phyloP scores from a whole-genome alignment of 352 stramenopile species.

The Pythium graminicola region DNA sequence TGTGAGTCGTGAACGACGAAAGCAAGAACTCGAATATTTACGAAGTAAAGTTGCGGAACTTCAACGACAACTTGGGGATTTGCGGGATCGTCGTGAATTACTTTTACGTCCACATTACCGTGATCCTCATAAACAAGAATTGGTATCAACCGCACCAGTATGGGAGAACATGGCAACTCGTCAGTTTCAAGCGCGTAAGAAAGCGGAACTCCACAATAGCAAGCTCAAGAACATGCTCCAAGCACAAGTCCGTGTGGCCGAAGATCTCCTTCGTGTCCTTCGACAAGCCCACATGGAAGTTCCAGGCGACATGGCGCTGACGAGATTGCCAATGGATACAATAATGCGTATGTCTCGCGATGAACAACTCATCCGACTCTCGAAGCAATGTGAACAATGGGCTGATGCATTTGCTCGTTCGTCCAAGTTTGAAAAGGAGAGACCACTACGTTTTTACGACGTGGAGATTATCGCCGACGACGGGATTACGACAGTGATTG shows the following conservation, averaged over 20 bases:
- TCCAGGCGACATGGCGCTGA: background rate
- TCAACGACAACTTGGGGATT: slow-evolving; percentile 11
- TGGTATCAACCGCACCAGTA: slow-evolving; percentile 1
- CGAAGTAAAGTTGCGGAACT: slow-evolving; percentile 17
- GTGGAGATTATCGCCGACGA: slow-evolving; percentile 2
- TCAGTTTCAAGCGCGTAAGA: slow-evolving; percentile 11
- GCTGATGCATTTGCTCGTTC: background rate
- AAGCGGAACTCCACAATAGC: slow-evolving; percentile 5
- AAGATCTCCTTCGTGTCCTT: slow-evolving; percentile 5
- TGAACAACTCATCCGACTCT: slow-evolving; percentile 11
- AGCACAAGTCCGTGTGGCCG: slow-evolving; percentile 4
- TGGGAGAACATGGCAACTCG: slow-evolving; percentile 19
- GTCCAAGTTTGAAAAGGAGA: background rate
- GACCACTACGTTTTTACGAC: background rate
- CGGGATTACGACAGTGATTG: background rate
- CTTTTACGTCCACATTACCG: slow-evolving; percentile 2
- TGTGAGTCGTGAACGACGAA: slow-evolving; percentile 16
- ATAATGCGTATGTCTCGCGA: slow-evolving; percentile 10
- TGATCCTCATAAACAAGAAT: background rate
- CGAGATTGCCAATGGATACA: slow-evolving; percentile 12
- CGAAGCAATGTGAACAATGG: slow-evolving; percentile 2
- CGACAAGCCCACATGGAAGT: slow-evolving; percentile 1
- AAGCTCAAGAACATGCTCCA: slow-evolving; percentile 13
- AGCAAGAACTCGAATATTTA: slow-evolving; percentile 19
- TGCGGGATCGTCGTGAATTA: slow-evolving; percentile 11